Evolutionary conservation across 2,329 filamentous ascomycete genomes (phyloP), one percentile per base, ranked within the genome.

Genomic region (Emmonsiellopsis sp.): DNA sequence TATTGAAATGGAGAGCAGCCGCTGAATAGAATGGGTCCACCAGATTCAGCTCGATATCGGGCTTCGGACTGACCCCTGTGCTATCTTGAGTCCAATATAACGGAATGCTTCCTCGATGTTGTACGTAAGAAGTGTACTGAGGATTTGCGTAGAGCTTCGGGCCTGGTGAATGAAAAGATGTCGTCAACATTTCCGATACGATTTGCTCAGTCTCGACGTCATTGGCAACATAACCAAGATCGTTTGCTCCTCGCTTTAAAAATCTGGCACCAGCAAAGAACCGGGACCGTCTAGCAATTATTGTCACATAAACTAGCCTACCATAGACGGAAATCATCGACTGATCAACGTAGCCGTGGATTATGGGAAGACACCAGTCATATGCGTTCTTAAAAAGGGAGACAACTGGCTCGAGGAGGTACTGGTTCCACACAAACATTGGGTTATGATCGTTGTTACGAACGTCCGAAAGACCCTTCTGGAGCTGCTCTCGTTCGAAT

Each of bases 171-270:
- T 98, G 93, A 61, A 98, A 96, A 0, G 93, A 96, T 0, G 93
- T 98, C 0, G 90, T 96, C 49, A 92, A 76, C 62, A 90, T 88
- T 66, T 98, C 93, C 0, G 91, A 93, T 5, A 98, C 91, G 56
- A 98, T 96, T 68, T 98, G 93, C 70, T 98, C 93, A 0, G 93
- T 97, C 71, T 98, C 94, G 27, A 98, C 93, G 69, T 98, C 94
- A 65, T 98, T 98, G 51, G 93, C 94, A 52, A 98, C 93, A 66
- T 95, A 95, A 11, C 93, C 92, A 53, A 91, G 68, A 67, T 98
- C 93, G 63, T 98, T 98, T 47, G 90, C 87, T 34, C 93, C 93
- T 54, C 93, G 84, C 70, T 98, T 98, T 51, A 98, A 72, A 61
- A 96, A 98, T 3, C 93, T 81, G 39, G 93, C 93, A 32, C 93